These are phyloP conservation scores for Solanum okadae DNA, from an alignment of 257 asterid species.

Conservation along the genomic window DNA sequence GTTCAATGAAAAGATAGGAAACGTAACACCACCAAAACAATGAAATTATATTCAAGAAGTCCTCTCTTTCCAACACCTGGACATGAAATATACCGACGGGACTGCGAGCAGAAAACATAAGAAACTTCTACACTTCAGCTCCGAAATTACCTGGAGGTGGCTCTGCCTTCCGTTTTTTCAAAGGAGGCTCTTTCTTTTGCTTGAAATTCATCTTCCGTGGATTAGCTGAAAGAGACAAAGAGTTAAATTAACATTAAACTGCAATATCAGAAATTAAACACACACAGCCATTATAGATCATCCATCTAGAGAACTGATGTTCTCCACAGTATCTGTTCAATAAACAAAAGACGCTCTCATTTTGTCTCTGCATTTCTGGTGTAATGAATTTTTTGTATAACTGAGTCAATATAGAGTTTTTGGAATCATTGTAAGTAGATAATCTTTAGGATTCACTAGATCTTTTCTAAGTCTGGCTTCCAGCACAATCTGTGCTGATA, in stretches of 20 bases:
- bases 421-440: not conserved
- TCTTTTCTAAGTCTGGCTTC: not conserved
- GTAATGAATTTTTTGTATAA: not conserved
- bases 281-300: not conserved
- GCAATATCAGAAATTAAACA: not conserved
- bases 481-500: not conserved
- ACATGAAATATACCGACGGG: not conserved
- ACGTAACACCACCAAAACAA: not conserved
- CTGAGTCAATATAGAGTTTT: not conserved
- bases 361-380: not conserved
- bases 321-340: not conserved
- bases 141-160: slow-evolving; percentile 56
- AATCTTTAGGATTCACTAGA: not conserved
- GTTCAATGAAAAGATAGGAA: not conserved
- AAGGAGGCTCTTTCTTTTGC: slow-evolving; percentile 70
- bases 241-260: not conserved
- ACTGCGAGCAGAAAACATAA: slow-evolving; percentile 1
- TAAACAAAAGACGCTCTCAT: not conserved
- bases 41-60: not conserved
- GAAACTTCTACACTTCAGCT: slow-evolving; percentile 6
- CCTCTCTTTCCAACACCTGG: not conserved
- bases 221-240: slow-evolving; percentile 47
- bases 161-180: slow-evolving; percentile 63
- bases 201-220: slow-evolving; percentile 45
- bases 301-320: not conserved